Evolutionary conservation across 139 green algal genomes (phyloP), one percentile per base, ranked within the genome.

Genomic region (Coelastrella sp.): DNA sequence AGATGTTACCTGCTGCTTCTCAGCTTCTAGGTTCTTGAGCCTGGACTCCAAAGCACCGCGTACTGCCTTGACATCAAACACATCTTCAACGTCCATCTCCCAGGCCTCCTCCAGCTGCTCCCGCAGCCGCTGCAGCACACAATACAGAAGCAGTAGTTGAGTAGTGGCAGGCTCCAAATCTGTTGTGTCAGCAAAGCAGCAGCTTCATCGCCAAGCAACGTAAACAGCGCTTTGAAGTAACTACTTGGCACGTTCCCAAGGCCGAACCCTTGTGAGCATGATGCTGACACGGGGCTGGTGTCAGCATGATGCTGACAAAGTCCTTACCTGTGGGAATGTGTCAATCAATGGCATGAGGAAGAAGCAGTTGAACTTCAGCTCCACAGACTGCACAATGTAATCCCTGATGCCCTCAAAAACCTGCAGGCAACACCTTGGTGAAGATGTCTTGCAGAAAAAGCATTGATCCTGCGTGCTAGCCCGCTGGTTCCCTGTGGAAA

Each of bases 271-370:
- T 47, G 32, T 47, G 32, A 47, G 32, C 32, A 47, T 47, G 32
- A 47, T 47, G 32, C 32, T 71, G 61, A 13, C 0, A 71, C 61
- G 11, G 61, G 61, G 61, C 61, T 71, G 32, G 10, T 71, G 61
- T 10, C 61, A 19, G 61, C 8, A 13, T 13, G 3, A 10, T 19
- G 61, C 61, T 76, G 68, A 14, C 17, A 23, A 8, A 16, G 3
- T 54, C 47, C 17, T 54, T 23, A 87, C 82, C 82, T 87, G 83
- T 73, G 97, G 96, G 94, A 99, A 99, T 20, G 92, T 85, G 94
- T 99, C 96, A 20, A 99, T 93, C 20, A 99, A 78, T 5, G 97
- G 97, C 98, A 99, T 99, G 57, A 99, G 95, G 96, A 99, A 99
- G 95, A 99, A 99, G 93, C 97, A 99, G 95, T 99, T 99, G 97